Evolutionary conservation across 1,284 basidiomycete genomes (phyloP), one percentile per base, ranked within the genome.

Genomic region (Sanghuangporus baumii): DNA sequence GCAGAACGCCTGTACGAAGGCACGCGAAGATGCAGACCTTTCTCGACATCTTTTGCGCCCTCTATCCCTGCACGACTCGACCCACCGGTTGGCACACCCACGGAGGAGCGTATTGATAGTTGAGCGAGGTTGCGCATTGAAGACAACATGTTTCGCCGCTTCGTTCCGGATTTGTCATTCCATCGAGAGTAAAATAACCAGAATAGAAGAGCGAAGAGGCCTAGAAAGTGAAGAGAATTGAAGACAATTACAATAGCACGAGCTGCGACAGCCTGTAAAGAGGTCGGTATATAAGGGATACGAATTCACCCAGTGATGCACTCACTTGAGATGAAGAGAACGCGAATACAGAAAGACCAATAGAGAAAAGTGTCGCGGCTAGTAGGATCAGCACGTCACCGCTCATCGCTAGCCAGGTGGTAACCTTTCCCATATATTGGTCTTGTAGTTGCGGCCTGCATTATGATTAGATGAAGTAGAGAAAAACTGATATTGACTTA

Each of bases 311-410:
- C 14, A 31, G 2, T 31, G 26, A 31, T 41, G 6, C 16, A 20
- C 57, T 54, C 26, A 63, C 62, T 43, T 63, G 62, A 37, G 51
- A 55, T 26, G 57, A 48, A n/a, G 57, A 47, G 36, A 59, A 59
- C 11, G 62, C 54, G 26, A 59, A 54, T 26, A 63, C 18, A 18
- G 41, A 48, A n/a, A 63, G 57, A 4, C 62, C 62, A 26, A 47
- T 50, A 11, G 57, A 59, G 58, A 59, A 63, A 8, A 63, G 57
- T 11, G 40, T 14, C 3, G 55, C 55, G 9, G 54, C 31, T 55
- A 41, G 11, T 20, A 55, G 48, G 23, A 59, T 55, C 5, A 59
- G 52, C 18, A 59, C 7, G 18, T 46, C 34, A 3, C 46, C n/a
- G 7, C 52, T 52, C 46, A 40, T 55, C 16, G 40, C 38, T 23